phyloP scores from a whole-genome alignment of 345 rosid species.

The Eutrema yunnanense region DNA sequence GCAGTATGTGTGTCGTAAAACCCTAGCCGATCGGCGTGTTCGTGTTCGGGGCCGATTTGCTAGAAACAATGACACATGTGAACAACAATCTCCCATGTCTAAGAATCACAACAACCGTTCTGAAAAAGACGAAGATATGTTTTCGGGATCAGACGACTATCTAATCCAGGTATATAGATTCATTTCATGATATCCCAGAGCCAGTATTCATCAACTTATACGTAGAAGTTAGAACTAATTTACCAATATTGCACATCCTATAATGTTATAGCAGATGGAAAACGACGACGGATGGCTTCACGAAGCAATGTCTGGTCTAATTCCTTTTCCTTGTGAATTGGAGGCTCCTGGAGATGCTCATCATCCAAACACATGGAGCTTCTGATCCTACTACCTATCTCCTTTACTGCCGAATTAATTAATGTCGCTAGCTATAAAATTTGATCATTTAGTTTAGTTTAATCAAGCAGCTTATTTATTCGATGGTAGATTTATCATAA shows the following conservation, averaged over 20 bases:
- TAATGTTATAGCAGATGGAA: constrained; percentile 39
- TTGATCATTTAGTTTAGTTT: constrained; percentile 20
- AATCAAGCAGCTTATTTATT: constrained; percentile 5
- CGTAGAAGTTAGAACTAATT: background rate
- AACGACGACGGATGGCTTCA: constrained; percentile 73
- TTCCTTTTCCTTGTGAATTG: constrained; percentile 46
- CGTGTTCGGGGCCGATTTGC: constrained; percentile 93
- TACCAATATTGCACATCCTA: background rate
- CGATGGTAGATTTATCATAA: constrained; percentile 4
- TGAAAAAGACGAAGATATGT: constrained; percentile 37
- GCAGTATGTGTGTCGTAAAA: constrained; percentile 91
- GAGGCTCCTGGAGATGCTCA: constrained; percentile 23
- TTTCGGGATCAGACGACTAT: constrained; percentile 30
- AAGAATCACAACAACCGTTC: constrained; percentile 34
- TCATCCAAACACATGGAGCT: constrained; percentile 26
- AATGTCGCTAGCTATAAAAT: constrained; percentile 12
- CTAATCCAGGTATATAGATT: constrained; percentile 32
- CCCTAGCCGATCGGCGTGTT: constrained; percentile 85
- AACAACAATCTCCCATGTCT: constrained; percentile 41
- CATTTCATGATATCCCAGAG: background rate
- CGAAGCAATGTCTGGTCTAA: constrained; percentile 67
- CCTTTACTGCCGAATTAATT: background rate
- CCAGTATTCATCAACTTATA: background rate
- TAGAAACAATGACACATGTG: constrained; percentile 54
- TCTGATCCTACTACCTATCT: constrained; percentile 13